Evolutionary conservation across 2,329 filamentous ascomycete species (phyloP).

Genomic region (Dothidotthia symphoricarpi): DNA sequence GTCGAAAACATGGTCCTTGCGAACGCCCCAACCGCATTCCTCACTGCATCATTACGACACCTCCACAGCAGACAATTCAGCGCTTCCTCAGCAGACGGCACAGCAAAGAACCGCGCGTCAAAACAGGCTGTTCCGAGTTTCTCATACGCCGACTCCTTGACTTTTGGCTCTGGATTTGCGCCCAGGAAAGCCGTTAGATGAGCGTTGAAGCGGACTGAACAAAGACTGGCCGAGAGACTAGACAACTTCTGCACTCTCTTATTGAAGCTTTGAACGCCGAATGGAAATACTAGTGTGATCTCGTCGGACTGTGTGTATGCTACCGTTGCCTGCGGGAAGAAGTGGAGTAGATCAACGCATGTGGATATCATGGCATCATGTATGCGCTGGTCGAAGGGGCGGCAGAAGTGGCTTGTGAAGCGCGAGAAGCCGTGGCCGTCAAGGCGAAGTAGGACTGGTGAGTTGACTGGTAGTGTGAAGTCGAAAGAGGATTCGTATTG

Average conservation of each 20-base stretch:
- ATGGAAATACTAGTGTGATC: conserved; percentile 33
- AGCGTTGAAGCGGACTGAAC: conserved; percentile 28
- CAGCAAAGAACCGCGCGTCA: conserved; percentile 30
- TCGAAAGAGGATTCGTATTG: conserved; percentile 31
- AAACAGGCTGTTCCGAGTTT: conserved; percentile 26
- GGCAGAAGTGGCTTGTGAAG: conserved; percentile 28
- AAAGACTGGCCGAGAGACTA: conserved; percentile 29
- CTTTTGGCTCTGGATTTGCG: conserved; percentile 15
- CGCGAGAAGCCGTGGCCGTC: conserved; percentile 35
- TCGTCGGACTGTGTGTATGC: conserved; percentile 38
- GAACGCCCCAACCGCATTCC: conserved; percentile 29
- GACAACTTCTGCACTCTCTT: conserved; percentile 32
- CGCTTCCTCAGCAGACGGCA: conserved; percentile 26
- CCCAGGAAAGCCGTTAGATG: conserved; percentile 18
- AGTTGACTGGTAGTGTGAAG: conserved; percentile 16
- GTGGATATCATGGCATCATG: conserved; percentile 31
- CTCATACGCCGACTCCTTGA: conserved; percentile 15
- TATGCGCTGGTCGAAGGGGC: conserved; percentile 34
- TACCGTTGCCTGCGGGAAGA: conserved; percentile 29
- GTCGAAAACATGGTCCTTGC: conserved; percentile 29
- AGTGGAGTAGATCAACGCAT: conserved; percentile 26
- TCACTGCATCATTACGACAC: conserved; percentile 32
- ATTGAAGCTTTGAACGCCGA: conserved; percentile 29
- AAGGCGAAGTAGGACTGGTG: conserved; percentile 28
- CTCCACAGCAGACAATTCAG: conserved; percentile 34